phyloP scores from a whole-genome alignment of 495 filamentous ascomycete genomes.

The Aspergillus ostianus region DNA sequence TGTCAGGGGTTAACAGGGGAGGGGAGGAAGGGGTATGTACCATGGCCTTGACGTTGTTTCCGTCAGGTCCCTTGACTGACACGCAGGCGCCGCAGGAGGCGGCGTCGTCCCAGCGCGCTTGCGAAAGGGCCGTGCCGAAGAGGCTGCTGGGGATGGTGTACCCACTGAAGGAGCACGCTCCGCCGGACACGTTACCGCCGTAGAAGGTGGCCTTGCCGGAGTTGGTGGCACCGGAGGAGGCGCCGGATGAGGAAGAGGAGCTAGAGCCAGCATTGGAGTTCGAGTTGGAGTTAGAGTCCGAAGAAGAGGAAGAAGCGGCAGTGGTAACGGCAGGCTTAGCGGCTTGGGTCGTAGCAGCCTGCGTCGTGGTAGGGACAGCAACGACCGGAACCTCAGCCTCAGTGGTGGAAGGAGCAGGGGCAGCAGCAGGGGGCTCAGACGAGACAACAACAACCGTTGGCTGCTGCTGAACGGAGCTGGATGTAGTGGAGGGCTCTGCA shows the following conservation, averaged over 20 bases:
- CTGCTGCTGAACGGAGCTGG: neutral
- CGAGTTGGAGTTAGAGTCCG: slow-evolving; percentile 11
- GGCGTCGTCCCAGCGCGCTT: slow-evolving; percentile 48
- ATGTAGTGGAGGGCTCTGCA: slow-evolving; percentile 13
- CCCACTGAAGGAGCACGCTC: slow-evolving; percentile 55
- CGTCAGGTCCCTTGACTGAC: slow-evolving; percentile 51
- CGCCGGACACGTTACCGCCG: slow-evolving; percentile 56
- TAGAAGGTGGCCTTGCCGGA: slow-evolving; percentile 52
- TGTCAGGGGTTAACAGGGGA: neutral
- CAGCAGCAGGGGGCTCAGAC: slow-evolving; percentile 6
- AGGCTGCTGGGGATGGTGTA: slow-evolving; percentile 55
- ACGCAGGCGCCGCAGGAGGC: slow-evolving; percentile 58
- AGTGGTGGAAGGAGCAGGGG: slow-evolving; percentile 5
- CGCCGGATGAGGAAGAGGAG: slow-evolving; percentile 16
- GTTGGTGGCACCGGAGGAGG: slow-evolving; percentile 16
- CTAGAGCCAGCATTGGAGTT: slow-evolving; percentile 13
- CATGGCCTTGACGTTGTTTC: slow-evolving; percentile 62
- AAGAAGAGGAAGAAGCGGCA: slow-evolving; percentile 7
- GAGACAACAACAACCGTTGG: neutral
- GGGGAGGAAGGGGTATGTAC: slow-evolving; percentile 30
- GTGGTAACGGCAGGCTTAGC: slow-evolving; percentile 11
- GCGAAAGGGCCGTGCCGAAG: slow-evolving; percentile 55
- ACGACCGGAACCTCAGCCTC: slow-evolving; percentile 1
- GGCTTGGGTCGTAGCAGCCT: slow-evolving; percentile 11
- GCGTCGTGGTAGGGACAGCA: slow-evolving; percentile 5